Evolutionary conservation across 257 asterid genomes (phyloP), one percentile per base, ranked within the genome.

Genomic region (Rauvolfia tetraphylla): DNA sequence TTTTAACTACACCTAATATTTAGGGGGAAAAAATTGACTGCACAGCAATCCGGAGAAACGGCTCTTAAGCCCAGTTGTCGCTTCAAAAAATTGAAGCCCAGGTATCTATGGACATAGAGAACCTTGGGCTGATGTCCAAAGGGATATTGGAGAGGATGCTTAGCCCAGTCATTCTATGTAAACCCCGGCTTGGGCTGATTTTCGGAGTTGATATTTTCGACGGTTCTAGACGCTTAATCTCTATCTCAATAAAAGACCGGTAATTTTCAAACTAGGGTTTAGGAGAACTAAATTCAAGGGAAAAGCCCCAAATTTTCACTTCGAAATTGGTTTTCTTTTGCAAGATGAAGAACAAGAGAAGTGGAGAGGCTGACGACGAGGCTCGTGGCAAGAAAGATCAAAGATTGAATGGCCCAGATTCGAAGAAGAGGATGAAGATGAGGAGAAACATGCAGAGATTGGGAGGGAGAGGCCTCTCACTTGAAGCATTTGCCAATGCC

Each of bases 401-500:
- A 39, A 48, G 56, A 82, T 76, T 63, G 51, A 86, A 82, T 48
- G 83, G 84, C 31, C 83, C 80, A 58, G 72, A 76, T 71, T 73
- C 77, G 69, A 66, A 58, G 78, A 84, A 83, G 83, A 88, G 81
- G 83, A 88, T 73, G 83, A 91, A 83, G 78, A 81, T 88, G 91
- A 87, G 83, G 73, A 93, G 78, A 83, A 91, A 90, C 74, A 80
- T 89, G 93, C 88, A 87, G 86, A 86, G 98, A 83, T 80, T 95
- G 86, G 98, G 98, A 54, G 97, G 86, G 67, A 89, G 90, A 67
- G 98, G 97, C 46, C 84, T 94, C 62, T 94, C 98, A 33, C 93
- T 94, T 46, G 90, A 89, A 83, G 81, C 98, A 7, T 92, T 95
- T 82, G 94, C 93, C 11, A 94, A 89, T 81, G 94, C 93, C 38